These are phyloP conservation scores for Alnus rubra DNA, from an alignment of 306 rosid genomes.

Conservation along the genomic window DNA sequence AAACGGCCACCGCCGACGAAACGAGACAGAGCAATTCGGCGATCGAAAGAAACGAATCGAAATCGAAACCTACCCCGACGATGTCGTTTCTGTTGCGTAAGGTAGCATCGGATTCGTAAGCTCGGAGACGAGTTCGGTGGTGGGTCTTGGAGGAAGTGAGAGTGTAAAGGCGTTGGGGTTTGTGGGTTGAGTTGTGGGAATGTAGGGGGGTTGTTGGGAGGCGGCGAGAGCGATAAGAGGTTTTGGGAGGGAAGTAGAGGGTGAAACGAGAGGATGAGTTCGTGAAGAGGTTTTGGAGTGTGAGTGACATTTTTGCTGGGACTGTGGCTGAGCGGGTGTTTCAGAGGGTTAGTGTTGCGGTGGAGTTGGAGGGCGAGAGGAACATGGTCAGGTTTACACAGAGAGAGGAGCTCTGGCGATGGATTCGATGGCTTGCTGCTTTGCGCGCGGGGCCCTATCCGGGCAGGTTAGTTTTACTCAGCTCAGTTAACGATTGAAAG, in stretches of 20 bases:
- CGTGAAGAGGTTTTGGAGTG: conserved; percentile 34
- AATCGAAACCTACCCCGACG: conserved; percentile 22
- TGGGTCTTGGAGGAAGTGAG: conserved; percentile 24
- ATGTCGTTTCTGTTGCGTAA: conserved; percentile 11
- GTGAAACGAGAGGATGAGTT: conserved; percentile 40
- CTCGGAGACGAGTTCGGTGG: conserved; percentile 26
- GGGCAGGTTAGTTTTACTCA: neutral
- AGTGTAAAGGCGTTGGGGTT: conserved; percentile 4
- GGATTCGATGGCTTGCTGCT: conserved; percentile 31
- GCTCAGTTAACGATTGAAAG: neutral
- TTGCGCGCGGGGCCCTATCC: conserved; percentile 18
- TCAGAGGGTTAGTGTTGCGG: neutral
- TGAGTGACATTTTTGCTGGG: conserved; percentile 50
- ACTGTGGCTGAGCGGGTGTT: neutral
- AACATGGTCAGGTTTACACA: neutral
- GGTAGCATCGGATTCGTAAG: conserved; percentile 33
- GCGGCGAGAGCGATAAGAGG: conserved; percentile 27
- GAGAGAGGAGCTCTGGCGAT: conserved; percentile 25
- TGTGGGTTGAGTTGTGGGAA: conserved; percentile 30
- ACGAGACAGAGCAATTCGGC: conserved; percentile 59
- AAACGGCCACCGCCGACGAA: conserved; percentile 49
- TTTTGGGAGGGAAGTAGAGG: conserved; percentile 34
- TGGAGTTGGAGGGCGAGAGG: neutral
- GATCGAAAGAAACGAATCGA: conserved; percentile 56
- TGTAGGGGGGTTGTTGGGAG: conserved; percentile 26